phyloP scores from a whole-genome alignment of 139 green algal genomes.

The Microglena sp. region DNA sequence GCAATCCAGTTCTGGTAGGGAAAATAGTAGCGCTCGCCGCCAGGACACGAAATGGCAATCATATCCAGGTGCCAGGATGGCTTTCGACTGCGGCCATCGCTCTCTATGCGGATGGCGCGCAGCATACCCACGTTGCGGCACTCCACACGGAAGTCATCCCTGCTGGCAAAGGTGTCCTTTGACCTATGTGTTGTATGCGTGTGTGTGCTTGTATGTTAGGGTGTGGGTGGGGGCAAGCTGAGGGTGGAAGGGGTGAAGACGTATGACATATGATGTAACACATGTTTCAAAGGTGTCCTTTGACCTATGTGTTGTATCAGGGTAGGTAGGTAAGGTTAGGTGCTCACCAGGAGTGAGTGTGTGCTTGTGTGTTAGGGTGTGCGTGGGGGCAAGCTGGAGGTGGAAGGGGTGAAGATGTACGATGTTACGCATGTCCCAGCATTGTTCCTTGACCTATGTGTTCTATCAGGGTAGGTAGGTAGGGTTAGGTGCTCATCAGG shows the following conservation, averaged over 20 bases:
- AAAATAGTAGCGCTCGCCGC: slow-evolving; percentile 37
- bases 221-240: not conserved
- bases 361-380: too few relatives aligned
- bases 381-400: too few relatives aligned
- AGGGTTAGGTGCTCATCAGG: too few relatives aligned
- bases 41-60: slow-evolving; percentile 14
- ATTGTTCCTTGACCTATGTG: not conserved
- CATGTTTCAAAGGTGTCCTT: not conserved
- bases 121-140: slow-evolving; percentile 22
- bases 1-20: slow-evolving; percentile 17
- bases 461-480: too few relatives aligned
- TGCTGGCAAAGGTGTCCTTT: not conserved
- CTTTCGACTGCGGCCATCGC: not conserved
- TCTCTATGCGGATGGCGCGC: slow-evolving; percentile 13
- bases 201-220: too few relatives aligned
- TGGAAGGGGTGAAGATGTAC: too few relatives aligned
- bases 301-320: too few relatives aligned
- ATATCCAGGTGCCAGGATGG: slow-evolving; percentile 39
- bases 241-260: not conserved
- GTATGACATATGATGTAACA: too few relatives aligned
- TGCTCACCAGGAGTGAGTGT: too few relatives aligned
- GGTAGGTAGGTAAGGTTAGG: too few relatives aligned
- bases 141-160: slow-evolving; percentile 25
- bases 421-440: too few relatives aligned
- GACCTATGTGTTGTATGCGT: too few relatives aligned